Base-by-base conservation (phyloP, 805 yeast species). In the Myxozyma monticola region DNA sequence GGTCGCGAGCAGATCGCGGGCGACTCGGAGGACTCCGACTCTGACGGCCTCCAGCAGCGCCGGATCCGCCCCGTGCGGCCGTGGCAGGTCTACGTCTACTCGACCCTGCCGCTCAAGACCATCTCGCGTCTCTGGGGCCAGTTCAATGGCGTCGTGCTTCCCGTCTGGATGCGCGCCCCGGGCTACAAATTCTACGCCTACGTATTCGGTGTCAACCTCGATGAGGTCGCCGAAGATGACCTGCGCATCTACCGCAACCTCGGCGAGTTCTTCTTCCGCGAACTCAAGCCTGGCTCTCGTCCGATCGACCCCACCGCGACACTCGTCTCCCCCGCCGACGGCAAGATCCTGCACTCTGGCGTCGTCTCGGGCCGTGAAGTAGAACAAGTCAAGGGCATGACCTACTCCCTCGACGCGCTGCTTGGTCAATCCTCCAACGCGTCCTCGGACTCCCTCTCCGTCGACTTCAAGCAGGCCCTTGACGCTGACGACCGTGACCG, bases 361-460 rank as follows among this genome's bases (percentile, higher is more conserved):
- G 73, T 79, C 26, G 80, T 87, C 34, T 77, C 84, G 60, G 96
- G 96, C 29, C 62, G 66, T 30, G 62, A 67, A 30, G 88, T 93
- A 53, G 98, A 93, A 68, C 98, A 91, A 68, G 98, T 93, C 35
- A 93, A 93, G 71, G 99, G 99, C 6, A 80, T 93, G 80, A 88
- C 95, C 1, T 93, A 93, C 67, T 83, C 95, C 1, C 77, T 93
- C 14, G 91, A 87, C 59, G 90, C 95, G 8, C 78, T 93, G 47
- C 75, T 93, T 39, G 99, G 99, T 3, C 54, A 59, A 17, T 57
- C 61, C 7, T 33, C 41, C 20, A 58, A 49, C 20, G 63, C 61
- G 8, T 57, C 60, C 22, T 18, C 55, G 20, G 60, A 56, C 15
- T 48, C 56, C 22, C 45, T 56, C 15, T 36, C 57, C 5, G 72